Percentiles rank a stretch among this genome's conserved stretches.
Conservation (phyloP, 2,329 filamentous ascomycete genomes). For the Venturiaceae sp. region DNA sequence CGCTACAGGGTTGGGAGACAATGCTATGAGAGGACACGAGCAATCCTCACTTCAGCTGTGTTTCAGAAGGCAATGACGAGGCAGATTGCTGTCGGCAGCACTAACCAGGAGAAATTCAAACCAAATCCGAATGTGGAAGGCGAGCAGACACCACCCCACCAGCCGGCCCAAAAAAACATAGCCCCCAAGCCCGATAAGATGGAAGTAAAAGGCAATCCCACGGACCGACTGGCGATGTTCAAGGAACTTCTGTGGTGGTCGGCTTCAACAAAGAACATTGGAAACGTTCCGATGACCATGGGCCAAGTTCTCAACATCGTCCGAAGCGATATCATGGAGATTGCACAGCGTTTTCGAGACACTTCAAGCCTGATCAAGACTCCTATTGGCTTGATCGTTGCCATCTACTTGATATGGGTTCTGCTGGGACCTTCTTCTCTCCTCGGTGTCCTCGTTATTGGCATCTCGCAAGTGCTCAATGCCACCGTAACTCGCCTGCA, state of each 20-base stretch:
- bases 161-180: too few species aligned
- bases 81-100: conserved; percentile 30
- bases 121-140: too few species aligned
- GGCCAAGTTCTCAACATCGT: conserved; percentile 87
- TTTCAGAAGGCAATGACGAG: conserved; percentile 66
- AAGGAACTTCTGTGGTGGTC: conserved; percentile 13
- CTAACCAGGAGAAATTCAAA: not conserved
- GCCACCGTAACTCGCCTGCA: conserved; percentile 55
- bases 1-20: too few species aligned
- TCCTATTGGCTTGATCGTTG: conserved; percentile 66
- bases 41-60: conserved; percentile 77
- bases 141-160: too few species aligned
- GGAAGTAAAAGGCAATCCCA: not conserved
- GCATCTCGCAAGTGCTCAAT: conserved; percentile 61
- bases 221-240: conserved; percentile 6
- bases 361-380: conserved; percentile 65
- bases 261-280: conserved; percentile 14
- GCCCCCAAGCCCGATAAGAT: not conserved
- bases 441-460: conserved; percentile 59
- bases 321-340: conserved; percentile 64
- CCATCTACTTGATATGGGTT: conserved; percentile 62
- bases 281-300: conserved; percentile 60
- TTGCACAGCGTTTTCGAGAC: conserved; percentile 78
- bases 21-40: conserved; percentile 72
- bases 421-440: conserved; percentile 74